Evolutionary conservation across 2,329 filamentous ascomycete genomes (phyloP).

Genomic region (Sporothrix sp.): DNA sequence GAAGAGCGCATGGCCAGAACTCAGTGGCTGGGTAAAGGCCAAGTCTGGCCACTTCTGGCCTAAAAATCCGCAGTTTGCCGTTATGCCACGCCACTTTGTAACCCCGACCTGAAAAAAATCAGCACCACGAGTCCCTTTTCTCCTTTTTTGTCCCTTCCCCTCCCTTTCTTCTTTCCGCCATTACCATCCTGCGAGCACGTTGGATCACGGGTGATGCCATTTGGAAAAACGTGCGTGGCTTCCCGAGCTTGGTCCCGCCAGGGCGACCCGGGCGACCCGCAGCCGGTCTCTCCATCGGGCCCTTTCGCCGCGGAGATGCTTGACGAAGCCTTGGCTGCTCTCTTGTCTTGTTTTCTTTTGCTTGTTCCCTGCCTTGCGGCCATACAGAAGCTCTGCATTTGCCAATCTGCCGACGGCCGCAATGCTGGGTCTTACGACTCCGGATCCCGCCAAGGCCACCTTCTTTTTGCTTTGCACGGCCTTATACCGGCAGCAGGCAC

Average conservation of each 20-base stretch:
- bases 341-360: background rate
- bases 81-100: no score
- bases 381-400: background rate
- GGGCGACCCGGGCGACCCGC: background rate
- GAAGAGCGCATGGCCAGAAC: no score
- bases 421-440: background rate
- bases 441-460: background rate
- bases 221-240: no score
- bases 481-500: no score
- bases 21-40: no score
- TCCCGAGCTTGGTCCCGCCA: background rate
- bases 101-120: no score
- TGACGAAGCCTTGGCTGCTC: background rate
- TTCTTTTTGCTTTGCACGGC: background rate
- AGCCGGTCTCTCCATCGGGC: constrained; percentile 5
- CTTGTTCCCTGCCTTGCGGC: background rate
- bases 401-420: background rate
- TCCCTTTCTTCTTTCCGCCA: background rate
- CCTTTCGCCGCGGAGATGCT: constrained; percentile 14
- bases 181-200: background rate
- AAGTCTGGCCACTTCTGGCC: no score
- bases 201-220: no score
- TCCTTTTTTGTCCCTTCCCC: background rate
- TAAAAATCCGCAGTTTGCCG: no score
- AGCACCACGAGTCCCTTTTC: background rate